Evolutionary conservation across 306 rosid species (phyloP), one percentile per base, ranked within the genome.

Genomic region (Mucuna pruriens): DNA sequence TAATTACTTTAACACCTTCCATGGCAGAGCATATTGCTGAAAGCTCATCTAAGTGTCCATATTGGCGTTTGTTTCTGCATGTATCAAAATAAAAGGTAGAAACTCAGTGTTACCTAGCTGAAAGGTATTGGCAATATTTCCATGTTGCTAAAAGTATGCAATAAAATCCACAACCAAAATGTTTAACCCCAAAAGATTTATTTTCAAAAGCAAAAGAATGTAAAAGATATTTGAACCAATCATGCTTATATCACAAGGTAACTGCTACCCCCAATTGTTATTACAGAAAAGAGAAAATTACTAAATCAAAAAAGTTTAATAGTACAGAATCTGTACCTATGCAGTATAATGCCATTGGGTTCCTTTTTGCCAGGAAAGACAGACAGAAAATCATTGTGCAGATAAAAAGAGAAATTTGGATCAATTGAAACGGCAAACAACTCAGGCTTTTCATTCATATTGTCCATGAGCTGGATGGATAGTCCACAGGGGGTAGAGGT

Each of bases 391-490:
- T 96, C 98, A 60, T 86, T 88, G 77, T 90, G 88, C 80, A 96
- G 91, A 85, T 96, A 96, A 78, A 87, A 86, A n/a, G 97, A 88
- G 89, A 96, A 96, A 76, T 89, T 86, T 3, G 99, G 99, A 74
- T 96, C 99, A 85, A 96, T 75, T 16, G 99, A 89, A 75, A 96
- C 94, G 9, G 99, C 97, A 76, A 86, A 87, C 61, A 89, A 85
- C 86, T 93, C 99, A 3, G 99, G 97, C 84, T 93, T 96, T 85
- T 96, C 98, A 74, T 82, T 88, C 85, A 88, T 77, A 40, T 78
- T 87, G 89, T 93, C 98, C 99, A 96, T 96, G 82, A 96, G 89
- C 90, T 96, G 99, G 84, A 92, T 87, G 58, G 93, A 90, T 36
- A 92, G 68, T 39, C 79, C 86, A 12, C 85, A 74, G 17, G 97